A percentile compares a stretch with the other conserved stretches of the same genome.
These are phyloP conservation scores for Mycena crocata DNA, from an alignment of 768 basidiomycete genomes.

Conservation along the genomic window DNA sequence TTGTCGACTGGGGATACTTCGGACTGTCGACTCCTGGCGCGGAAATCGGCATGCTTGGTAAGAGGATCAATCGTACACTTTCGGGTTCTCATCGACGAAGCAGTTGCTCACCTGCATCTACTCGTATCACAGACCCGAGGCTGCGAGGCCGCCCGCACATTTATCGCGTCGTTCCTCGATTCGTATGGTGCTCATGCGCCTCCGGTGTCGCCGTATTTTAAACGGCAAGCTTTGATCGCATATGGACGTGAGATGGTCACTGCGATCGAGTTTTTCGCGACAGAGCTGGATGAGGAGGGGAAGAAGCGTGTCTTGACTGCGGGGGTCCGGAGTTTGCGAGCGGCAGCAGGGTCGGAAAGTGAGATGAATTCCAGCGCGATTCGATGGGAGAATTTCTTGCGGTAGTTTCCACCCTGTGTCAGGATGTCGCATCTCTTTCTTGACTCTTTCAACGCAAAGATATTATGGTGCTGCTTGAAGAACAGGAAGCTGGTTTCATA, in stretches of 20 bases:
- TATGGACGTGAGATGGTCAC: conserved; percentile 46
- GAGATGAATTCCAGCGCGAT: conserved; percentile 2
- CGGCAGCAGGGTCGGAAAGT: conserved; percentile 29
- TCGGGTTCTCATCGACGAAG: background rate
- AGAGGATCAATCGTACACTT: conserved; percentile 11
- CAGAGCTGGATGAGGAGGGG: conserved; percentile 34
- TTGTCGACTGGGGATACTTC: conserved; percentile 51
- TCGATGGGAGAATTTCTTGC: conserved; percentile 2
- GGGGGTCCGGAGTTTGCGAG: conserved; percentile 38
- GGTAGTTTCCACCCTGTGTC: background rate
- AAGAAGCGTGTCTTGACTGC: conserved; percentile 31
- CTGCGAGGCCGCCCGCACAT: conserved; percentile 29
- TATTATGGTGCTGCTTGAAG: background rate
- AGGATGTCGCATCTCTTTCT: background rate
- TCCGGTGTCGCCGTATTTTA: conserved; percentile 32
- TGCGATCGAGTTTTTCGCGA: conserved; percentile 37
- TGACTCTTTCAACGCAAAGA: background rate
- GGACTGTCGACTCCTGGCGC: conserved; percentile 42
- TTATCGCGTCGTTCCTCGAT: conserved; percentile 33
- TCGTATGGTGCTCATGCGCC: conserved; percentile 22
- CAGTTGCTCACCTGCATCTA: conserved; percentile 47
- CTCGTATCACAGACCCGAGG: conserved; percentile 24
- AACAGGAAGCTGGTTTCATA: background rate
- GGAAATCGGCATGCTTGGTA: conserved; percentile 49
- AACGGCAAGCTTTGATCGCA: conserved; percentile 37